Base-by-base conservation (phyloP, 2,329 filamentous ascomycete genomes). In the Lasiodiplodia hormozganensis region DNA sequence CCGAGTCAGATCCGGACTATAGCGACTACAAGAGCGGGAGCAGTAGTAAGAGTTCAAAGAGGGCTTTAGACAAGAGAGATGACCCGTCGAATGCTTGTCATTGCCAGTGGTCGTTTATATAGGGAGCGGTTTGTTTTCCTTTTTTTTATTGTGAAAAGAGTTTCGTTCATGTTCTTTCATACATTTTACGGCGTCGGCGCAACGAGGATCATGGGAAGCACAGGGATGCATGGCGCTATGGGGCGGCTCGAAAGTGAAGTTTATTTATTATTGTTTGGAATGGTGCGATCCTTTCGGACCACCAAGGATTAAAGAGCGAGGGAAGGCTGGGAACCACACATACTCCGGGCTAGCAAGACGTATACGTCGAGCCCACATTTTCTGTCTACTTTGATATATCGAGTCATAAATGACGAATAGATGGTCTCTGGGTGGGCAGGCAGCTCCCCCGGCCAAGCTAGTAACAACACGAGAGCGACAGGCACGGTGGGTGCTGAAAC, bases 91-190 rank as follows among this genome's bases (percentile, higher is more conserved):
- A 62, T 51, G 60, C 57, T 34, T 68, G 67, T 43, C 67, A 68
- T 40, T 68, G 67, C 40, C 67, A 68, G 58, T 68, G 67, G 67
- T 64, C 67, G 12, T 68, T 64, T 40, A 64, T 38, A 14, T 68
- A 64, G 51, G n/a, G 47, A 1, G 54, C 34, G 40, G 38, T 25
- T n/a, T 25, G 11, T 25, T 67, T 67, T 12, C 28, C 6, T 28
- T 21, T 52, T 52, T 10, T 62, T 34, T 62, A 11, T 14, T 51
- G 14, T 52, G 43, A 47, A 64, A 64, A 52, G 60, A 64, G 18
- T 52, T 49, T 23, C 25, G 47, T 52, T 47, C 60, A 64, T 64
- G 18, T 64, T 64, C 6, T 25, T 52, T 49, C 38, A 25, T 51
- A 47, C 25, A 31, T 28, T 14, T 23, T 11, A 64, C n/a, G 60